A percentile compares a stretch with the other conserved stretches of the same genome.
These are phyloP conservation scores for Dipodascopsis uninucleata DNA, from an alignment of 805 yeast species.

Conservation along the genomic window DNA sequence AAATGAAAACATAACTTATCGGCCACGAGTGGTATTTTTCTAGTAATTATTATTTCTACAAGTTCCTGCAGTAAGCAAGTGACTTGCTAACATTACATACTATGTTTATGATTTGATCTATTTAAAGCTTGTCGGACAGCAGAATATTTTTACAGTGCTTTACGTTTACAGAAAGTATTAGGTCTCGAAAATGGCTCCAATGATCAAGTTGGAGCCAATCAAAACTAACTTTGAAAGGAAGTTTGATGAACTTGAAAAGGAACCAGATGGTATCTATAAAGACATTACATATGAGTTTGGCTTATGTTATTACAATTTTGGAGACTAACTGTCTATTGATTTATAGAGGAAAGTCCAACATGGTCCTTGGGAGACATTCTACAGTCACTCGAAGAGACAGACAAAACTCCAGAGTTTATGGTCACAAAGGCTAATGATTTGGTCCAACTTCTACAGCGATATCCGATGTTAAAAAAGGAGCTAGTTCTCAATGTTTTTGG, in stretches of 20 bases:
- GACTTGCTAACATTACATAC: too few relatives aligned
- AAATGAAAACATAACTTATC: too few relatives aligned
- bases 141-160: too few relatives aligned
- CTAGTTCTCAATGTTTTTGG: constrained; percentile 43
- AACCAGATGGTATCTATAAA: constrained; percentile 10
- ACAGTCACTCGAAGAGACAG: constrained; percentile 52
- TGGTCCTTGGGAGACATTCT: constrained; percentile 63
- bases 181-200: not conserved
- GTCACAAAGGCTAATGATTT: constrained; percentile 65
- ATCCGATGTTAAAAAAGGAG: constrained; percentile 62
- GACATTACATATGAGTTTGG: too few relatives aligned
- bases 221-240: constrained; percentile 12
- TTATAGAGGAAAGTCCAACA: constrained; percentile 44
- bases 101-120: too few relatives aligned
- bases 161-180: not conserved
- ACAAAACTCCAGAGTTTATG: constrained; percentile 47
- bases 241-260: constrained; percentile 7
- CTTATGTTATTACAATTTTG: too few relatives aligned
- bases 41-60: too few relatives aligned
- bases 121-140: too few relatives aligned
- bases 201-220: constrained; percentile 21
- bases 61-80: too few relatives aligned
- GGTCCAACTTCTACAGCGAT: constrained; percentile 50
- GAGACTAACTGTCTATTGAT: too few relatives aligned
- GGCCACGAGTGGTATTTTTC: too few relatives aligned